A percentile compares a stretch with the other conserved stretches of the same genome.
Conservation (phyloP, 805 yeast genomes). For the Kodamaea sagamina region DNA sequence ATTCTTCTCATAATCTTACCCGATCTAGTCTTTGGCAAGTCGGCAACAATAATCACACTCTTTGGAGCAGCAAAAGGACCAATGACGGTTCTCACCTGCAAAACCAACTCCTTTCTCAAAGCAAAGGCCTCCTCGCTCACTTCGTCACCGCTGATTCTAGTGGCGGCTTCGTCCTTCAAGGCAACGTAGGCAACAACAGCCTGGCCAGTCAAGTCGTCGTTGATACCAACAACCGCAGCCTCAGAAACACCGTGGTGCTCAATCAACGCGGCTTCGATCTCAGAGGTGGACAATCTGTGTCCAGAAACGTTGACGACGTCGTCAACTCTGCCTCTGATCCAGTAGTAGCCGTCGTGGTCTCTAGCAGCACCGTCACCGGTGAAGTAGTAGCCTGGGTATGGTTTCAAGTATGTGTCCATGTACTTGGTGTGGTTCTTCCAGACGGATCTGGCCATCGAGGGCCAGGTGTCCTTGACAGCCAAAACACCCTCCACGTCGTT, state of each 20-base stretch:
- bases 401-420: constrained; percentile 79
- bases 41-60: constrained; percentile 67
- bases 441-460: constrained; percentile 81
- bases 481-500: constrained; percentile 80
- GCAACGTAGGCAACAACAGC: constrained; percentile 84
- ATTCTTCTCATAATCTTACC: constrained; percentile 89
- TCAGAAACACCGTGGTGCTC: constrained; percentile 74
- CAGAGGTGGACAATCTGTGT: constrained; percentile 86
- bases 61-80: constrained; percentile 90
- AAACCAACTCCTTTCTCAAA: constrained; percentile 61
- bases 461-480: constrained; percentile 75
- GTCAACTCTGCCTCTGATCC: constrained; percentile 86
- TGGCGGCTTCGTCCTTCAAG: constrained; percentile 53
- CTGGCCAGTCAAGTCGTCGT: constrained; percentile 83
- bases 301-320: constrained; percentile 88
- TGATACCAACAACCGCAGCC: constrained; percentile 81
- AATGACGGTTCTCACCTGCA: constrained; percentile 75
- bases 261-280: constrained; percentile 78
- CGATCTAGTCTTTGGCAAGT: constrained; percentile 82
- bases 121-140: constrained; percentile 49
- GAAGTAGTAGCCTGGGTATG: constrained; percentile 80
- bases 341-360: constrained; percentile 79
- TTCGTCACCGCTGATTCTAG: constrained; percentile 29
- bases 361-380: constrained; percentile 91
- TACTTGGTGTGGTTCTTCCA: constrained; percentile 75